phyloP scores from a whole-genome alignment of 2,329 filamentous ascomycete genomes.

The Paecilomyces formosus region DNA sequence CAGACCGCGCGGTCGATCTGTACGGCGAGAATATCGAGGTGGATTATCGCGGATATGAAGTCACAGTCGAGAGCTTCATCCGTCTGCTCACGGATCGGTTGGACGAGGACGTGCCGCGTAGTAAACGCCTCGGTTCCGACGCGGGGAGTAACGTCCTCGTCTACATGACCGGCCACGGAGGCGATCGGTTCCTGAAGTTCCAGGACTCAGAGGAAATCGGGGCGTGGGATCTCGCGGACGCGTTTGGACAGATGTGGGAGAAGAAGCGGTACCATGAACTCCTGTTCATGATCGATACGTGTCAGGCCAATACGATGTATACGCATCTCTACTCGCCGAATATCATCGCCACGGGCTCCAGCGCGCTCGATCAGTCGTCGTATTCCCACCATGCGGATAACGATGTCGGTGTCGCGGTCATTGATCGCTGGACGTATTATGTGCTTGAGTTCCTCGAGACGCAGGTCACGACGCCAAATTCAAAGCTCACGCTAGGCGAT shows the following conservation, averaged over 20 bases:
- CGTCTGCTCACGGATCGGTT: constrained; percentile 88
- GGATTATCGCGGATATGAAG: constrained; percentile 95
- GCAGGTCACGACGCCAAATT: constrained; percentile 76
- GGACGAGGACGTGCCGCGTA: constrained; percentile 87
- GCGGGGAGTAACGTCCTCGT: constrained; percentile 95
- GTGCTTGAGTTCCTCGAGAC: constrained; percentile 94
- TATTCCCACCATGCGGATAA: constrained; percentile 98
- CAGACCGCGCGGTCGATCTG: constrained; percentile 86
- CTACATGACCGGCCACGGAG: constrained; percentile 98
- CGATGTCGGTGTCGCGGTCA: constrained; percentile 95
- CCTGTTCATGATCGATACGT: constrained; percentile 99
- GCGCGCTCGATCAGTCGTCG: constrained; percentile 88
- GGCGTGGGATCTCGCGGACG: constrained; percentile 90
- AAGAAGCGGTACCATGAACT: constrained; percentile 99
- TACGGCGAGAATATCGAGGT: constrained; percentile 99
- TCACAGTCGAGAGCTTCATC: constrained; percentile 98
- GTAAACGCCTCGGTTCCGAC: constrained; percentile 88
- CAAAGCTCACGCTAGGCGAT: constrained; percentile 84
- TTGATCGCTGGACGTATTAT: constrained; percentile 98
- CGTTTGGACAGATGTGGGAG: constrained; percentile 99
- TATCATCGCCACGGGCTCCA: constrained; percentile 95
- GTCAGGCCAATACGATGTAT: constrained; percentile 99
- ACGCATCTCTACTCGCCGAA: constrained; percentile 96
- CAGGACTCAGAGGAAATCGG: constrained; percentile 97
- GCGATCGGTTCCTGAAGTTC: constrained; percentile 97